Base-by-base conservation (phyloP, 2,329 filamentous ascomycete genomes). In the Microthyrium microscopicum region DNA sequence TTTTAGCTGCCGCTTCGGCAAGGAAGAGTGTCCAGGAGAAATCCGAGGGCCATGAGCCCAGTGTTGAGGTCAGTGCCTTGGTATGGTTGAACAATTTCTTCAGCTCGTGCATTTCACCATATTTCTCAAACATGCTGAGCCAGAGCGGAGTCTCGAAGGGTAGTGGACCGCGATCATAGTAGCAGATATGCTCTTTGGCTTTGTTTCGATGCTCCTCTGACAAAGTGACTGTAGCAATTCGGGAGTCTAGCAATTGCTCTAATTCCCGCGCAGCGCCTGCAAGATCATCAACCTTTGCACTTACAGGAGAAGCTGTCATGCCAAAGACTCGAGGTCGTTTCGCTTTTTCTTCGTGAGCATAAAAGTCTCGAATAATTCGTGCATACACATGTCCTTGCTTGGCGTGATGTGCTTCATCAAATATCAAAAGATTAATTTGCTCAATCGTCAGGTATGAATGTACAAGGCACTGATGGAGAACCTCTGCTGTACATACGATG, bases 291-390 rank as follows among this genome's bases (percentile, higher is more conserved):
- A 69, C 68, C 46, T 81, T 78, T 0, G 81, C 73, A 55, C 95
- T 85, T 3, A 94, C 77, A 1, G 89, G 89, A 0, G 89, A 95
- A 5, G 89, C 89, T 2, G 89, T 98, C 87, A 95, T 94, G 18
- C 87, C 87, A 42, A 98, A 79, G 15, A 98, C 74, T 24, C 75
- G 77, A 4, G 89, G 89, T 4, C 73, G 65, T 30, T 56, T 57
- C 0, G 48, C 44, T 0, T 51, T 41, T 1, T 62, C 55, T 2
- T 51, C 43, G 3, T 64, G 54, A 2, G 71, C 41, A 47, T 94
- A 95, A 44, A 81, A 84, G 38, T 92, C 78, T 45, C 80, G 84
- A 55, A 98, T 81, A 38, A 98, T 89, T 19, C 65, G 68, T 38
- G 87, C 82, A 48, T 93, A 98, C 0, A 82, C 68, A 46, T 98